Base-by-base conservation (phyloP, 805 yeast genomes). In the Yamadazyma sp. region DNA sequence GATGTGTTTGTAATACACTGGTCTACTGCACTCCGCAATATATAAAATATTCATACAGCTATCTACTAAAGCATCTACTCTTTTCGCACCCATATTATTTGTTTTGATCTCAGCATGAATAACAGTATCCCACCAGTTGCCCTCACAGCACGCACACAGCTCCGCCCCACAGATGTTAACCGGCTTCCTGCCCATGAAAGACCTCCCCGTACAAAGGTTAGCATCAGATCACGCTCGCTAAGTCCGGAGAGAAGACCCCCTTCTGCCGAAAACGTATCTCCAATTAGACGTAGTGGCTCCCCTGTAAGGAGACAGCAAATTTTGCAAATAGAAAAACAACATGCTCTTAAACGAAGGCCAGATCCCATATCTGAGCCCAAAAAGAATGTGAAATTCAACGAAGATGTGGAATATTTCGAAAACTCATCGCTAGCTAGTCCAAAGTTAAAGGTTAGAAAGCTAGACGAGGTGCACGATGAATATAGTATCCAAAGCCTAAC, bases 281-380 rank as follows among this genome's bases (percentile, higher is more conserved):
- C 37, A 5, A 15, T 38, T 15, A 38, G 37, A 32, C 48, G 57
- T 33, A 59, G 67, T 28, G 70, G 70, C 6, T 62, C 68, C 2
- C 68, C 70, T 2, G 50, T 49, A 28, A 50, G 68, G 23, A 48
- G 70, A 22, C 52, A 50, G 28, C 49, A 47, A 19, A 64, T 64
- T 11, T 47, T 42, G 23, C 57, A 59, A 35, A 52, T 61, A 31
- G 70, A 64, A 39, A 36, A 37, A 28, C 38, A 38, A 21, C 35
- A 42, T 26, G 41, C 42, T 10, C 28, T 15, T 18, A 15, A 10
- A 11, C 11, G 28, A 20, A 22, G 26, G 11, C 10, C 16, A 10
- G 12, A n/a, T n/a, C n/a, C n/a, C n/a, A n/a, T n/a, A n/a, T n/a
- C n/a, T n/a, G 27, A 16, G 8, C 15, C 28, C 9, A 37, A 24